Percentiles rank a stretch among this genome's conserved stretches.
These are phyloP conservation scores for Auriscalpium microsporum DNA, from an alignment of 768 basidiomycete species.

Conservation along the genomic window DNA sequence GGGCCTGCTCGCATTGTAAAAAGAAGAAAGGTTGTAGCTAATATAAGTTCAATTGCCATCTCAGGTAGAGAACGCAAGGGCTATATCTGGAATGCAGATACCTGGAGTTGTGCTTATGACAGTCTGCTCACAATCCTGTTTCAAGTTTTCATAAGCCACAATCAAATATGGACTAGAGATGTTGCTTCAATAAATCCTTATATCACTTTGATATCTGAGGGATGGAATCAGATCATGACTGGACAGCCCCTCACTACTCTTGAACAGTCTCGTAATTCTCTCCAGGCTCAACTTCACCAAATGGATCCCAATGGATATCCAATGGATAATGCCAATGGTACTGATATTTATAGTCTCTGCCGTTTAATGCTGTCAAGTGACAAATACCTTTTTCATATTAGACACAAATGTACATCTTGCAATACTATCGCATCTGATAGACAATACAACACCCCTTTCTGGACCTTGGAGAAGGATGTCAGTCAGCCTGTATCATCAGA, in stretches of 20 bases:
- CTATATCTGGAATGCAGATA: not conserved
- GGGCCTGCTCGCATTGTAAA: not conserved
- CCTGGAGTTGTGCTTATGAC: conserved; percentile 7
- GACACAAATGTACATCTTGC: not conserved
- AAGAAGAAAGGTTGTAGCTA: not conserved
- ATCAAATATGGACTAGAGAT: not conserved
- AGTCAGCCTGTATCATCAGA: not conserved
- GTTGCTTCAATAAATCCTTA: not conserved
- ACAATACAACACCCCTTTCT: not conserved
- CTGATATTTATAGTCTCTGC: not conserved
- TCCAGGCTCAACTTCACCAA: not conserved
- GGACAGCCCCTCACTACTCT: not conserved
- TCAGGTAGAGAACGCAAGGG: not conserved
- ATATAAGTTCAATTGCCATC: no score
- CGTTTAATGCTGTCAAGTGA: not conserved
- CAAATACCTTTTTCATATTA: not conserved
- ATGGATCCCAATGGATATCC: not conserved
- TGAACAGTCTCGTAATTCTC: not conserved
- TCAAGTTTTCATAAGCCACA: not conserved
- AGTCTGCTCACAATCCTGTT: not conserved
- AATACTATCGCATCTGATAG: not conserved
- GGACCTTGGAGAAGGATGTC: not conserved
- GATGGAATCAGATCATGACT: not conserved
- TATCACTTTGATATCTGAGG: not conserved
- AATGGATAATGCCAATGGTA: not conserved